phyloP scores from a whole-genome alignment of 768 basidiomycete genomes.

The Lepiota venenata region DNA sequence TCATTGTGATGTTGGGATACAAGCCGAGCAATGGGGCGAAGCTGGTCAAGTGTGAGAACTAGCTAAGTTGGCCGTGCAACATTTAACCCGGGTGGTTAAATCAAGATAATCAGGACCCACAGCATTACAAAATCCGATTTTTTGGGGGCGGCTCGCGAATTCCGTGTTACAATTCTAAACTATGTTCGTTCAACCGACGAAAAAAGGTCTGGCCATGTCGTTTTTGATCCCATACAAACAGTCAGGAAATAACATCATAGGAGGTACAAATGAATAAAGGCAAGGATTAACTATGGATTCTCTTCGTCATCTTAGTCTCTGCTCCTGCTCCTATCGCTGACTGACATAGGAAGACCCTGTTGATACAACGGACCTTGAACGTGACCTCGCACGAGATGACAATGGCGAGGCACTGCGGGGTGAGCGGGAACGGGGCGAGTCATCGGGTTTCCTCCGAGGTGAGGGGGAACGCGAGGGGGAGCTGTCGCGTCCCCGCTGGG shows the following conservation, averaged over 20 bases:
- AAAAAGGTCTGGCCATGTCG: too few relatives aligned
- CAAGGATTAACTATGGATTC: neutral
- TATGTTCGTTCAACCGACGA: too few relatives aligned
- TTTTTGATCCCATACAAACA: neutral
- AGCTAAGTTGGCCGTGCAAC: too few relatives aligned
- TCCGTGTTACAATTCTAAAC: too few relatives aligned
- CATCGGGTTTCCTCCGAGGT: slow-evolving; percentile 9
- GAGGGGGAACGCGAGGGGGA: neutral
- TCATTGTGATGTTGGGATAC: too few relatives aligned
- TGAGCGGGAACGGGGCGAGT: slow-evolving; percentile 18
- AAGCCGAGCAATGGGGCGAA: too few relatives aligned
- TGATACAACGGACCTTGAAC: slow-evolving; percentile 17
- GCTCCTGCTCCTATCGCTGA: slow-evolving; percentile 18
- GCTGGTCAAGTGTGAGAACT: too few relatives aligned
- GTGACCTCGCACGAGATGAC: slow-evolving; percentile 2
- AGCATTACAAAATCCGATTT: too few relatives aligned
- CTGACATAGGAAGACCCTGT: slow-evolving; percentile 21
- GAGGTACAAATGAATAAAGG: neutral
- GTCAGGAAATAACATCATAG: neutral
- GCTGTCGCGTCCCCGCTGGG: neutral
- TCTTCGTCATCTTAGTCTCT: slow-evolving; percentile 9
- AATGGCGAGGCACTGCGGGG: neutral
- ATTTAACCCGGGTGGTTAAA: too few relatives aligned
- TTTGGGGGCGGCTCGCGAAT: too few relatives aligned
- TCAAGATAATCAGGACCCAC: too few relatives aligned